phyloP scores from a whole-genome alignment of 805 yeast genomes.

The Myxozyma nipponensis region DNA sequence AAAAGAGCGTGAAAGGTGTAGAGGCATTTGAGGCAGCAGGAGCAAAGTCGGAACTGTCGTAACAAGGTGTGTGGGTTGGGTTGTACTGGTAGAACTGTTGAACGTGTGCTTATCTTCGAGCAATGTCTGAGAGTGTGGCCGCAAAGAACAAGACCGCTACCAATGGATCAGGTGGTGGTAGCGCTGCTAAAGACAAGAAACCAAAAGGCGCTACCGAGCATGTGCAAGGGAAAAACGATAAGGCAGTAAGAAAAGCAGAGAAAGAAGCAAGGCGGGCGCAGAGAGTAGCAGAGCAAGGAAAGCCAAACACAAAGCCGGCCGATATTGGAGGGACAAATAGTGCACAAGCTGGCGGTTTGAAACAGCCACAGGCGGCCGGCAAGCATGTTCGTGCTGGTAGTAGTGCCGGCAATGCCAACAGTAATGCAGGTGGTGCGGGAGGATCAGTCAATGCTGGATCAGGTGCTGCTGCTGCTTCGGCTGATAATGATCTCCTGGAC shows the following conservation, averaged over 20 bases:
- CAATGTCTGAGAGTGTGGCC: background rate
- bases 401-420: slow-evolving; percentile 38
- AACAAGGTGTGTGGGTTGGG: no score
- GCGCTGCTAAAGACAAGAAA: slow-evolving; percentile 8
- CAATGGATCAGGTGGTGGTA: background rate
- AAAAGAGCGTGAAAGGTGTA: no score
- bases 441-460: slow-evolving; percentile 46
- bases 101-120: background rate
- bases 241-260: slow-evolving; percentile 81
- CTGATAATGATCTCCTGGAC: slow-evolving; percentile 16
- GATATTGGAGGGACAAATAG: background rate
- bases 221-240: slow-evolving; percentile 39
- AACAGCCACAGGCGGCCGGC: slow-evolving; percentile 11
- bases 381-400: slow-evolving; percentile 11
- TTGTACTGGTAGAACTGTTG: no score
- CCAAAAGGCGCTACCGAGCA: background rate
- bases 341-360: slow-evolving; percentile 1
- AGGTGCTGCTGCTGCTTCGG: background rate
- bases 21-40: no score
- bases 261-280: slow-evolving; percentile 93
- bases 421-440: slow-evolving; percentile 42
- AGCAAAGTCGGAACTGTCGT: no score
- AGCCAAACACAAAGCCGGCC: slow-evolving; percentile 8
- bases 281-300: slow-evolving; percentile 50
- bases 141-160: background rate